Evolutionary conservation across 768 basidiomycete genomes (phyloP).

Genomic region (Boletellus ananiceps): DNA sequence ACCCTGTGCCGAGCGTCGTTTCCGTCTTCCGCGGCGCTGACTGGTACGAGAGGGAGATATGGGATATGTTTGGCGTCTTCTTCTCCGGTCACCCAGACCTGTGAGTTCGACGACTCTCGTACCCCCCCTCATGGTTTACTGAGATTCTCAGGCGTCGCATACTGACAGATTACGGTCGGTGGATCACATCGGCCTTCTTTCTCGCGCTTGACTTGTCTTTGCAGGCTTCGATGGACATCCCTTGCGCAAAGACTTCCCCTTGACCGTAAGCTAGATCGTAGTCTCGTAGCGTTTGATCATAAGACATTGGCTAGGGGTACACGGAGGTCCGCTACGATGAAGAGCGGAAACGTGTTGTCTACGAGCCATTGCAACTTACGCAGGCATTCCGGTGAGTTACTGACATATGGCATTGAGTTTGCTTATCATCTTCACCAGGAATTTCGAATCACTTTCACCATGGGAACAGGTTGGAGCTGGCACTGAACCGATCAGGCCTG

Average conservation of each 20-base stretch:
- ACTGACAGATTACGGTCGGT: slow-evolving; percentile 91
- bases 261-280: slow-evolving; percentile 60
- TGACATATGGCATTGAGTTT: neutral
- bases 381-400: slow-evolving; percentile 87
- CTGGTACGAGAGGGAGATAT: slow-evolving; percentile 98
- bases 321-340: slow-evolving; percentile 98
- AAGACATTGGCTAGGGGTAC: slow-evolving; percentile 66
- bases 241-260: slow-evolving; percentile 94
- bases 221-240: slow-evolving; percentile 96
- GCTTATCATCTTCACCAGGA: slow-evolving; percentile 43
- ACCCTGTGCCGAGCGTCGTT: slow-evolving; percentile 80
- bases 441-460: slow-evolving; percentile 88
- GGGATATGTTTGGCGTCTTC: slow-evolving; percentile 97
- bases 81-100: slow-evolving; percentile 96
- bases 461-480: slow-evolving; percentile 93
- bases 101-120: slow-evolving; percentile 42
- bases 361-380: slow-evolving; percentile 95
- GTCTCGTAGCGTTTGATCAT: neutral
- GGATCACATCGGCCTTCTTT: neutral
- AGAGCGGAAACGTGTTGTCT: slow-evolving; percentile 94
- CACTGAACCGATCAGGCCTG: slow-evolving; percentile 51
- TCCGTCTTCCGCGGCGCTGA: slow-evolving; percentile 87
- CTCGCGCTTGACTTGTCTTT: neutral
- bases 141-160: slow-evolving; percentile 71
- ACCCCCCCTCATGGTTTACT: slow-evolving; percentile 13